A percentile compares a stretch with the other conserved stretches of the same genome.
Conservation (phyloP, 1,284 basidiomycete genomes). For the Cryptococcus deneoformans region DNA sequence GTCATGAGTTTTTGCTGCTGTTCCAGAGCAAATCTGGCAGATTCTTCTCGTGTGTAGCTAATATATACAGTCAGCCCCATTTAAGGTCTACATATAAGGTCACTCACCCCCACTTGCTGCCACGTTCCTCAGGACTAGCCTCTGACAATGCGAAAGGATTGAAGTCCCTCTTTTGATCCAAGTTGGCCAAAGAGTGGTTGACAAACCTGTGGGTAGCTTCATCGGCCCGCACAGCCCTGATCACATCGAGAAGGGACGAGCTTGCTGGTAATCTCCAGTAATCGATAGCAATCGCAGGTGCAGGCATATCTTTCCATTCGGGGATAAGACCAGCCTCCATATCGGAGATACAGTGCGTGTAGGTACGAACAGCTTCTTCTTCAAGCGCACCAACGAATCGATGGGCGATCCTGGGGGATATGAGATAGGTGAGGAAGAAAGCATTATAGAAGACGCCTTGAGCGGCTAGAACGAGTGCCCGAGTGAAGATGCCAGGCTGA, state of each 20-base stretch:
- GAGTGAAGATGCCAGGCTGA: conserved; percentile 73
- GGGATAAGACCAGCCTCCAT: conserved; percentile 82
- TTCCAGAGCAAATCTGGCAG: conserved; percentile 54
- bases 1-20: conserved; percentile 40
- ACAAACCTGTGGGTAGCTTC: conserved; percentile 91
- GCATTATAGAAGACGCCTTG: conserved; percentile 86
- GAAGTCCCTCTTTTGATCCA: conserved; percentile 70
- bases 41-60: conserved; percentile 73
- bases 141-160: conserved; percentile 92
- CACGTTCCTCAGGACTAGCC: conserved; percentile 77
- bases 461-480: conserved; percentile 74
- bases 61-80: conserved; percentile 1
- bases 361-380: conserved; percentile 90
- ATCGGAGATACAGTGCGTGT: conserved; percentile 78
- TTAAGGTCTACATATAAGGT: too few relatives aligned
- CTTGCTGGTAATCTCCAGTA: conserved; percentile 80
- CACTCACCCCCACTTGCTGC: conserved; percentile 66
- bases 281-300: conserved; percentile 83
- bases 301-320: conserved; percentile 70
- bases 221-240: conserved; percentile 88
- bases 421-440: conserved; percentile 81
- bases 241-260: conserved; percentile 79
- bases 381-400: conserved; percentile 94
- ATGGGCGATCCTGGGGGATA: conserved; percentile 81
- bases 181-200: conserved; percentile 86